Base-by-base conservation (phyloP, 2,329 filamentous ascomycete species). In the Rhynchosporium graminicola region DNA sequence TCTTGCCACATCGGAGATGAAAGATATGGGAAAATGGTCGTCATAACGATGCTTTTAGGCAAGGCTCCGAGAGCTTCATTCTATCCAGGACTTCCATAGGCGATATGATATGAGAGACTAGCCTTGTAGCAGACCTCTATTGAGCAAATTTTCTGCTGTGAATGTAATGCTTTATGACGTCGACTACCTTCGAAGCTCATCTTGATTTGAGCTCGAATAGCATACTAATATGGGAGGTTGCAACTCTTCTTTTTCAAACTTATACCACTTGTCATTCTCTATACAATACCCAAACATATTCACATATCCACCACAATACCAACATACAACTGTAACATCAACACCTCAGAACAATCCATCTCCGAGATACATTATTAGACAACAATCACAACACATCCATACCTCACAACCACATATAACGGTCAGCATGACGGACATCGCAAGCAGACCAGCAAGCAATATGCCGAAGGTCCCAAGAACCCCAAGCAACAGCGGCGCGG, bases 401-500 rank as follows among this genome's bases (percentile, higher is more conserved):
- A 36, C 9, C 36, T 59, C 45, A 45, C 55, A 46, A 26, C 51
- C 42, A 52, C 43, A 50, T 15, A 54, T 8, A 59, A 26, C 51
- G 54, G 60, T 59, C 61, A 69, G 50, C 56, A 70, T 70, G 67
- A 65, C 67, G 38, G 67, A 69, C 43, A 46, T 63, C 33, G 62
- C 62, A 42, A 60, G 48, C 26, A 63, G 59, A 55, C 67, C 52
- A 55, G 50, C 43, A 12, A 61, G 63, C 7, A 64, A 59, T 50
- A 48, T 61, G 54, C 62, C 59, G 10, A 62, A 62, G 52, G 62
- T 63, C 55, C 63, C 59, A 31, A 42, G 55, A 8, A 48, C 56
- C 10, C 50, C 47, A 28, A 66, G 66, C 42, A 61, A 59, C 51
- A 46, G 61, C 9, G 60, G 63, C 26, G 29, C 63, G 48, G 5